Base-by-base conservation (phyloP, 768 basidiomycete genomes). In the Leccinum subgranulosum region DNA sequence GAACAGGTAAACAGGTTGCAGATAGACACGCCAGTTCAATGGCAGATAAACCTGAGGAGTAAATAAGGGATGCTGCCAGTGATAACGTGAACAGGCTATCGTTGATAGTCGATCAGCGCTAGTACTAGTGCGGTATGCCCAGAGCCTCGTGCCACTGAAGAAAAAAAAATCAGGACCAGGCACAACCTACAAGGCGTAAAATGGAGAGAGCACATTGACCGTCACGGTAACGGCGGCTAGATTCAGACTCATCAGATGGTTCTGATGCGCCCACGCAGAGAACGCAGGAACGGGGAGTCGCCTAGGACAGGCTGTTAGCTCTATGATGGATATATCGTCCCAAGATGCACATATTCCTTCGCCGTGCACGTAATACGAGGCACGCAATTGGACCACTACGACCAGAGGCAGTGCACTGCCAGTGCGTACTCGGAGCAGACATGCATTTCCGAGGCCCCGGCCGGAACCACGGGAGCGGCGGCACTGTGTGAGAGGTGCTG, bases 361-460 rank as follows among this genome's bases (percentile, higher is more conserved):
- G 31, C 48, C 55, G 52, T 39, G 41, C 41, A 41, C 47, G 52
- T 53, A 54, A 64, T 43, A 41, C 14, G 46, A 25, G 4, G 54
- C 27, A 15, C 50, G n/a, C 23, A 27, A 15, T 34, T 54, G 31
- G 25, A 31, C 21, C 12, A 14, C 25, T 39, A 19, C 6, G 41
- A 41, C 39, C 39, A 41, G 41, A 43, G 17, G 15, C 31, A 31
- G 43, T 33, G 31, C 11, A 11, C n/a, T 54, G 23, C 23, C 23
- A 23, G 23, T 23, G 36, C 39, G 9, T 39, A 39, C 15, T 17
- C 25, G 17, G 17, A 8, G 46, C 17, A 10, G 52, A 47, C 45
- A 55, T 57, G 66, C 53, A 66, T 36, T 46, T 66, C 64, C 61
- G 64, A 68, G 65, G 65, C 49, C 31, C 52, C 48, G 46, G 21